Base-by-base conservation (phyloP, 1,284 basidiomycete species). In the Cutaneotrichosporon spelunceum region DNA sequence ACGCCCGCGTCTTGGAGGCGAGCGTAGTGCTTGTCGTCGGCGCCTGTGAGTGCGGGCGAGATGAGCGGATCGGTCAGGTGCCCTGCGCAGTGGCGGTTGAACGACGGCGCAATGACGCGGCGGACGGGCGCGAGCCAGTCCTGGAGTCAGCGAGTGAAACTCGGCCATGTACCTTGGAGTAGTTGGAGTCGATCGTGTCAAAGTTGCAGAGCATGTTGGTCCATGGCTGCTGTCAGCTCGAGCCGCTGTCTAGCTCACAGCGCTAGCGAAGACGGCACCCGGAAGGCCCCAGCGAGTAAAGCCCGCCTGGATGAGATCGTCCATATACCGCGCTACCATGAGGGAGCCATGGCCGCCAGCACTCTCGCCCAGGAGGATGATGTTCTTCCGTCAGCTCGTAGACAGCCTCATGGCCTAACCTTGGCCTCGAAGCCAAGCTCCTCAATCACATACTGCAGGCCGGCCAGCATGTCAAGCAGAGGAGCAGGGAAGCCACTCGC, bases 391-490 rank as follows among this genome's bases (percentile, higher is more conserved):
- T 55, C 27, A 56, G 53, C 27, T 23, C 1, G 8, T 0, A 30
- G 21, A 6, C 1, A 1, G 1, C 11, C 10, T 2, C 1, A 4
- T 34, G n/a, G n/a, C 4, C 60, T 11, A 30, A 65, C 64, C 36
- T 57, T 50, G 4, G 64, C 59, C 26, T 66, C 53, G 23, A 66
- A 66, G 4, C 59, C 61, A 5, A 66, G 59, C 26, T 60, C 56
- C 1, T 60, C 53, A 10, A 66, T 39, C 23, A 66, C 30, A 44
- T 58, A 66, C 27, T 62, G 59, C 55, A 56, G 58, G 8, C 55
- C 64, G 11, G 64, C 59, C 26, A 66, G 58, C 23, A 45, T 49
- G 56, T 66, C 64, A 34, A 56, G 34, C 24, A 66, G 44, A 7
- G 56, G 53, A 1, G 56, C 61, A 0, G 64, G 64, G 56, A 53